A percentile compares a stretch with the other conserved stretches of the same genome.
Evolutionary conservation across 192 early-diverging fungal species (phyloP).

Genomic region (Funneliformis mosseae): DNA sequence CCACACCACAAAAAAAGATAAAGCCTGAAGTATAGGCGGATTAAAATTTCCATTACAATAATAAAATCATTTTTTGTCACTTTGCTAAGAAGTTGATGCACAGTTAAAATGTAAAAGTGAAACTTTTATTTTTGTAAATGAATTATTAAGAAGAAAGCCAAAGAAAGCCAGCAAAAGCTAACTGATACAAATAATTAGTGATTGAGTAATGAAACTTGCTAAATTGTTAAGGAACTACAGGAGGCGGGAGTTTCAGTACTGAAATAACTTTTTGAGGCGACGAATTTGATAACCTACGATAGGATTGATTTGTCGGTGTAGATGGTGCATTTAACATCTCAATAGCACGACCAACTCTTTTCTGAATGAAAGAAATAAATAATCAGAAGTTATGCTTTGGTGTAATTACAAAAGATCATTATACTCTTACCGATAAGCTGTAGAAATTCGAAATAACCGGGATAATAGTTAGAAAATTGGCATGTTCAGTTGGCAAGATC

Average conservation of each 20-base stretch:
- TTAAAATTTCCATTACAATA: constrained; percentile 11
- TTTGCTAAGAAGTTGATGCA: constrained; percentile 14
- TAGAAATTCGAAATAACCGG: constrained; percentile 27
- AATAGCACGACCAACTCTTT: constrained; percentile 15
- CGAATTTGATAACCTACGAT: constrained; percentile 29
- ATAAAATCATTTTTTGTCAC: neutral
- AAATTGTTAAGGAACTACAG: constrained; percentile 2
- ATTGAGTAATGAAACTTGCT: constrained; percentile 3
- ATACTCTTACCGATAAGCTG: constrained; percentile 25
- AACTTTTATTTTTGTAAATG: constrained; percentile 13
- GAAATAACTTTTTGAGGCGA: constrained; percentile 26
- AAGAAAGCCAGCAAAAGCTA: constrained; percentile 5
- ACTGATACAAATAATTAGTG: constrained; percentile 23
- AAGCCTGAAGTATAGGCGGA: too few relatives aligned
- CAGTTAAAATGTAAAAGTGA: constrained; percentile 9
- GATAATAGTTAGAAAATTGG: constrained; percentile 27
- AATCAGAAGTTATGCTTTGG: constrained; percentile 27
- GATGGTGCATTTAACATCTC: constrained; percentile 19
- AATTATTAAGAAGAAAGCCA: constrained; percentile 12
- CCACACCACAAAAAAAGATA: too few relatives aligned
- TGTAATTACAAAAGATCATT: constrained; percentile 25
- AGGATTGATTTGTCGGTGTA: constrained; percentile 15
- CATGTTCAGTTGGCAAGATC: constrained; percentile 25
- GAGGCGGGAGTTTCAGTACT: constrained; percentile 25
- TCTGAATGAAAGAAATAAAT: constrained; percentile 26